Evolutionary conservation across 345 rosid genomes (phyloP), one percentile per base, ranked within the genome.

Genomic region (Raphanus raphanistrum): DNA sequence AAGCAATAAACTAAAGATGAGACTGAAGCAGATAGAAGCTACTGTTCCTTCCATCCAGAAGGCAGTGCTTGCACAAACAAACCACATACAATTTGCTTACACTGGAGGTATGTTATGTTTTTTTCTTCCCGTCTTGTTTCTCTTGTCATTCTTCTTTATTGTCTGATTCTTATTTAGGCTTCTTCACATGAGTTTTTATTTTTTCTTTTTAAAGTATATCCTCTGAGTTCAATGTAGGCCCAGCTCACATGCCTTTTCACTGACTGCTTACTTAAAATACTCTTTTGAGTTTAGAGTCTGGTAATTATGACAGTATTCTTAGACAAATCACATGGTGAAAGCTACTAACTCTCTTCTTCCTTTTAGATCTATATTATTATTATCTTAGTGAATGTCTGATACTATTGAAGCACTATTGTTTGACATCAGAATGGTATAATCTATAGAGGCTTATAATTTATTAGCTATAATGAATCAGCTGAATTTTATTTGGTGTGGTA

Each of bases 61-160:
- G 88, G 80, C 84, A 52, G 86, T 89, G 10, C 73, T 92, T 77
- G 86, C 86, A 73, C 98, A 92, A 78, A 87, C 94, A 60, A 90
- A 91, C 76, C 94, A 95, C 78, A 80, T 92, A 76, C 93, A 92
- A 74, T 91, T 95, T 84, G 96, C 99, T 57, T 95, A 95, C 77
- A 87, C 90, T 29, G 91, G 94, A 79, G 99, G 99, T 95, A 2
- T 77, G 83, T 65, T 95, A 2, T 77, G 83, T 65, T 12, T 63
- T 35, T n/a, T n/a, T 28, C 13, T 2, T 66, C 58, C 43, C 66
- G 79, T 84, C 90, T 73, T 96, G 89, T 84, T 87, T 65, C 83
- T 83, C 57, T 76, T 57, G 48, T 75, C 48, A 73, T 68, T 73
- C 68, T 69, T 70, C 89, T 66, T 71, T 55, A 15, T 52, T 62